Percentiles rank a stretch among this genome's conserved stretches.
Evolutionary conservation across 73 alveolate species (phyloP).

Genomic region (Paramecium sexaurelia): DNA sequence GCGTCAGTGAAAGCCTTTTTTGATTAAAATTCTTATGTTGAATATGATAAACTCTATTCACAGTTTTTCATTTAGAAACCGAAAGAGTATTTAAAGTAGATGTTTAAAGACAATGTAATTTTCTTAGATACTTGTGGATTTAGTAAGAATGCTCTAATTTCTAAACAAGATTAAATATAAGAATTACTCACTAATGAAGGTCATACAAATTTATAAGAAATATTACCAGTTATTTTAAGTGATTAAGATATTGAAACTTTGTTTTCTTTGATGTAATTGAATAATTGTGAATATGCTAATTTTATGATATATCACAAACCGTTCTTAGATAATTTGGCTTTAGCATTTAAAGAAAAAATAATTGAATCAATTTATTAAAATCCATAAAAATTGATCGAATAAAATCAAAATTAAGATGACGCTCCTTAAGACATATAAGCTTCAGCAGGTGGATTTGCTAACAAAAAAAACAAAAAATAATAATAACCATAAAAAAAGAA

Average conservation of each 20-base stretch:
- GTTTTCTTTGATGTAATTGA: conserved; percentile 6
- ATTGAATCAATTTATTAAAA: not conserved
- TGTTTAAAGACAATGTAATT: conserved; percentile 41
- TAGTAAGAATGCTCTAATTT: not conserved
- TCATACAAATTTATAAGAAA: not conserved
- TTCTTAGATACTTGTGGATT: conserved; percentile 50
- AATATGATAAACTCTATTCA: not conserved
- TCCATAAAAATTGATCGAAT: conserved; percentile 13
- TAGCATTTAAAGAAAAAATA: conserved; percentile 11
- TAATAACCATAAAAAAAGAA: not conserved
- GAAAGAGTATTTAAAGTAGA: not conserved
- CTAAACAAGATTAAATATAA: not conserved
- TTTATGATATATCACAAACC: not conserved
- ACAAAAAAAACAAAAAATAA: not conserved
- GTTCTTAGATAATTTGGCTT: not conserved
- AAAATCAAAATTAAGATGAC: not conserved
- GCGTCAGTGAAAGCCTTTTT: not conserved
- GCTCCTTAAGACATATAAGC: not conserved
- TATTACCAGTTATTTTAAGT: not conserved
- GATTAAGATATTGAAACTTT: conserved; percentile 43
- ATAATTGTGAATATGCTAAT: not conserved
- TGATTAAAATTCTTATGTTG: conserved; percentile 45
- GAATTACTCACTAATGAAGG: conserved; percentile 19
- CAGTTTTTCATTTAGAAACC: not conserved
- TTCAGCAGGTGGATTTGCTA: conserved; percentile 53